Conservation (phyloP, 2,329 filamentous ascomycete genomes). For the Neofusicoccum cordaticola region DNA sequence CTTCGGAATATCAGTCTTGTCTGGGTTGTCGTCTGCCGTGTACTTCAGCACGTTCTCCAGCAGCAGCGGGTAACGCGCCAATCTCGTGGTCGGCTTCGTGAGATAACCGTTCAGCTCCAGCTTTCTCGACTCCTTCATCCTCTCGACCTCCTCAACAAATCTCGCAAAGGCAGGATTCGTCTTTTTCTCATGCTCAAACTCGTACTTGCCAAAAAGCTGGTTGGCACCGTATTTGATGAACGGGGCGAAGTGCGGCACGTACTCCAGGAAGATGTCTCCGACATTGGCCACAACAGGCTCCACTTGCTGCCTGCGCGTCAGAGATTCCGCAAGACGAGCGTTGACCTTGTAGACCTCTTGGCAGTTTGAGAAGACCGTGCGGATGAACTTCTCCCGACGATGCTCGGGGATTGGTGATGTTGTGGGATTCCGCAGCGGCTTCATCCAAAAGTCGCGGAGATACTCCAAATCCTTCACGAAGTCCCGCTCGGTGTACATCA, state of each 20-base stretch:
- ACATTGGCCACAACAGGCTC: constrained; percentile 83
- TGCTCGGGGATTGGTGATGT: constrained; percentile 85
- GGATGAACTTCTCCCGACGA: constrained; percentile 84
- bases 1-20: constrained; percentile 88
- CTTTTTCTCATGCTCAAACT: constrained; percentile 94
- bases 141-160: constrained; percentile 95
- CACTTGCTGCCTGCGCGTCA: constrained; percentile 89
- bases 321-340: constrained; percentile 77
- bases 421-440: constrained; percentile 69
- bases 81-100: constrained; percentile 92
- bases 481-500: constrained; percentile 97
- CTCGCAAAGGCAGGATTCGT: constrained; percentile 80
- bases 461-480: constrained; percentile 99
- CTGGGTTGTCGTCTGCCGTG: constrained; percentile 82
- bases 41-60: constrained; percentile 90
- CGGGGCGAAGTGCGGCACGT: constrained; percentile 86
- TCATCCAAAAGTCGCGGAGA: constrained; percentile 96
- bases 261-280: constrained; percentile 92
- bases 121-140: constrained; percentile 93
- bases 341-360: constrained; percentile 93
- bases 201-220: constrained; percentile 94
- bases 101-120: constrained; percentile 95
- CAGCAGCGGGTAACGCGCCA: constrained; percentile 89
- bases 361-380: constrained; percentile 93
- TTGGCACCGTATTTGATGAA: constrained; percentile 97